phyloP scores from a whole-genome alignment of 306 rosid genomes.

The Glycyrrhiza uralensis region DNA sequence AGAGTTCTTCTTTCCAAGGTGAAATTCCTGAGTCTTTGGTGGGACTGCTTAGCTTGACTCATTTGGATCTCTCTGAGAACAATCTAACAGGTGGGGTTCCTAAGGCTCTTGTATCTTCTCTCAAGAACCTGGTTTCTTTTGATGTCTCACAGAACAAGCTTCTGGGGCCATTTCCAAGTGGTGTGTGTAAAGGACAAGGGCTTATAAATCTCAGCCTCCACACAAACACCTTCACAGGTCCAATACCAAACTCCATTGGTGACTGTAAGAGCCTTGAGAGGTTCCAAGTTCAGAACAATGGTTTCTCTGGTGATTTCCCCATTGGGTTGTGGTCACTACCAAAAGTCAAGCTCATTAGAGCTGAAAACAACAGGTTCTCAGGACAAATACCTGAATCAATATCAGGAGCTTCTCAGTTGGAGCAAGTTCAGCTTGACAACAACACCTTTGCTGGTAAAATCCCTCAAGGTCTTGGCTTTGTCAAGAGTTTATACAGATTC shows the following conservation, averaged over 20 bases:
- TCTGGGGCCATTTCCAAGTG: slow-evolving; percentile 70
- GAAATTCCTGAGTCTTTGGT: slow-evolving; percentile 63
- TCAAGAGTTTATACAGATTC: slow-evolving; percentile 83
- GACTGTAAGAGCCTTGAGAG: slow-evolving; percentile 79
- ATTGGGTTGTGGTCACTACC: slow-evolving; percentile 70
- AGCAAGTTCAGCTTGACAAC: slow-evolving; percentile 94
- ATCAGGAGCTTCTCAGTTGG: slow-evolving; percentile 72
- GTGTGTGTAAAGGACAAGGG: slow-evolving; percentile 56
- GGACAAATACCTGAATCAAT: slow-evolving; percentile 83
- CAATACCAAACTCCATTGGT: slow-evolving; percentile 51
- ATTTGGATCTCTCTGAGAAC: slow-evolving; percentile 81
- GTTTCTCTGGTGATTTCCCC: slow-evolving; percentile 77
- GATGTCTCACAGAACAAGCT: slow-evolving; percentile 88
- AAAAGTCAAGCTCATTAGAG: slow-evolving; percentile 81
- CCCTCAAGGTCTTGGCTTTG: slow-evolving; percentile 73
- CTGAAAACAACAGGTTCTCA: slow-evolving; percentile 79
- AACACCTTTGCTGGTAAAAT: slow-evolving; percentile 63
- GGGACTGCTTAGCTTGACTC: slow-evolving; percentile 52
- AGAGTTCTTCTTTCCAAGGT: slow-evolving; percentile 84
- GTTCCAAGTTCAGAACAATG: slow-evolving; percentile 90
- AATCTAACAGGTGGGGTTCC: slow-evolving; percentile 76
- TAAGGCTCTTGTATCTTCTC: slow-evolving; percentile 52
- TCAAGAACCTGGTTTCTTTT: slow-evolving; percentile 70
- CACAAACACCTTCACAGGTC: slow-evolving; percentile 66
- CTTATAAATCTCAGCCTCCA: slow-evolving; percentile 66